A percentile compares a stretch with the other conserved stretches of the same genome.
Evolutionary conservation across 2,329 filamentous ascomycete species (phyloP).

Genomic region (Sporothrix brunneoviolacea): DNA sequence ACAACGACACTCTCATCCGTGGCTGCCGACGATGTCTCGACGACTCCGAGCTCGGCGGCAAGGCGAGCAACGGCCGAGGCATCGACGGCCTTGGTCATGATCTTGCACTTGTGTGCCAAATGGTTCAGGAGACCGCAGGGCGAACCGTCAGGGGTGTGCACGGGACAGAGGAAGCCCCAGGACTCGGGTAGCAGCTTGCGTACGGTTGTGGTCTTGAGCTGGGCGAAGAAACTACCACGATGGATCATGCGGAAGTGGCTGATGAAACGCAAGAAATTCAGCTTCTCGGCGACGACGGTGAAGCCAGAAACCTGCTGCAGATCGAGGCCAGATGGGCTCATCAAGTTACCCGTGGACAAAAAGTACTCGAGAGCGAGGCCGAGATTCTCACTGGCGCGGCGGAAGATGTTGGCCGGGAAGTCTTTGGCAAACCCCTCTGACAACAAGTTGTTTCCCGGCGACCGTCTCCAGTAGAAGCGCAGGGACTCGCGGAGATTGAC

Average conservation of each 20-base stretch:
- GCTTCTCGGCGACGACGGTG: conserved; percentile 95
- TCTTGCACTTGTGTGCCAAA: conserved; percentile 87
- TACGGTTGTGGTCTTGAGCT: conserved; percentile 94
- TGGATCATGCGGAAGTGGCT: conserved; percentile 99
- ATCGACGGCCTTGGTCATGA: conserved; percentile 70
- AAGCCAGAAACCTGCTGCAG: conserved; percentile 92
- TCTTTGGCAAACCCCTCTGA: conserved; percentile 72
- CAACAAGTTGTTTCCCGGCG: conserved; percentile 63
- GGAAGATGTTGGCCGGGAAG: conserved; percentile 71
- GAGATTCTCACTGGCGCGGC: conserved; percentile 79
- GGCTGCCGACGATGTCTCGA: conserved; percentile 67
- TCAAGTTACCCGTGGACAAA: conserved; percentile 87
- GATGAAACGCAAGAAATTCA: conserved; percentile 98
- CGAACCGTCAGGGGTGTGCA: conserved; percentile 93
- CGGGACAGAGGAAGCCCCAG: conserved; percentile 96
- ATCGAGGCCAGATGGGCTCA: conserved; percentile 86
- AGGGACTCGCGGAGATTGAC: conserved; percentile 45
- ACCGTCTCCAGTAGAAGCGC: conserved; percentile 50
- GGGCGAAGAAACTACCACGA: conserved; percentile 96
- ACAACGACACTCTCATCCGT: conserved; percentile 80
- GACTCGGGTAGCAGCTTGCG: conserved; percentile 92
- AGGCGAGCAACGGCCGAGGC: conserved; percentile 67
- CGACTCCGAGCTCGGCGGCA: conserved; percentile 72
- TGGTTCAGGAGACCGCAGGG: conserved; percentile 95
- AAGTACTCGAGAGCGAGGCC: conserved; percentile 90